Evolutionary conservation across 495 filamentous ascomycete species (phyloP).

Genomic region (Trichoderma reesei): DNA sequence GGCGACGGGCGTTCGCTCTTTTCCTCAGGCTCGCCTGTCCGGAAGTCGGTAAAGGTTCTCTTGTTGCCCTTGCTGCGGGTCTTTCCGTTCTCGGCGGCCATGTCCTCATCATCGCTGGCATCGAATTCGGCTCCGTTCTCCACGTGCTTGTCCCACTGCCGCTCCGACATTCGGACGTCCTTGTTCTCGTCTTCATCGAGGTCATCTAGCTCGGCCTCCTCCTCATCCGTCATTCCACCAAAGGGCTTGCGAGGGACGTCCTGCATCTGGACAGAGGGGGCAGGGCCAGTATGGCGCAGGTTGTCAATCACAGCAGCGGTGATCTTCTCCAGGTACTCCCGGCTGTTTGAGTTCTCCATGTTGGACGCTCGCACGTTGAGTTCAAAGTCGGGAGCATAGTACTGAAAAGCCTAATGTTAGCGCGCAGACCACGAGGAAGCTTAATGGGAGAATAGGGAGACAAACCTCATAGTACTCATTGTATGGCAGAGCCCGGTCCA

Average conservation of each 20-base stretch:
- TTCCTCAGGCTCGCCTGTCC: conserved; percentile 57
- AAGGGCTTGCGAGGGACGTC: conserved; percentile 77
- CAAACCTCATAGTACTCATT: conserved; percentile 97
- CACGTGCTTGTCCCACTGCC: conserved; percentile 70
- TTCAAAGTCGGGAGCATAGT: conserved; percentile 94
- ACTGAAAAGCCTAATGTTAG: conserved; percentile 47
- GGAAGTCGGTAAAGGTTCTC: conserved; percentile 57
- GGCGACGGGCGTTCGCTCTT: conserved; percentile 27
- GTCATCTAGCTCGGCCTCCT: conserved; percentile 82
- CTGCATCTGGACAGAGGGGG: conserved; percentile 88
- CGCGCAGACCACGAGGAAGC: not conserved
- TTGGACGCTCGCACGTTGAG: conserved; percentile 91
- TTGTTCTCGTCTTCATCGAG: conserved; percentile 83
- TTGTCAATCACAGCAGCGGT: conserved; percentile 87
- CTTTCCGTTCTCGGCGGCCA: conserved; percentile 63
- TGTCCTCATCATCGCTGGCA: conserved; percentile 80
- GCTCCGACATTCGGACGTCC: conserved; percentile 73
- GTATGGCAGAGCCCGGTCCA: conserved; percentile 77
- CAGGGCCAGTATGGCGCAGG: conserved; percentile 75
- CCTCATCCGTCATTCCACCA: conserved; percentile 63
- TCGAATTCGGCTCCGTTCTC: conserved; percentile 70
- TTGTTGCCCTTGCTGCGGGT: conserved; percentile 50
- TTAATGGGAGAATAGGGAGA: conserved; percentile 5
- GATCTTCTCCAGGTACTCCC: conserved; percentile 94
- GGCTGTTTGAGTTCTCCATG: conserved; percentile 97